These are phyloP conservation scores for Martiniozyma asiatica DNA, from an alignment of 1,139 yeast genomes.

Conservation along the genomic window DNA sequence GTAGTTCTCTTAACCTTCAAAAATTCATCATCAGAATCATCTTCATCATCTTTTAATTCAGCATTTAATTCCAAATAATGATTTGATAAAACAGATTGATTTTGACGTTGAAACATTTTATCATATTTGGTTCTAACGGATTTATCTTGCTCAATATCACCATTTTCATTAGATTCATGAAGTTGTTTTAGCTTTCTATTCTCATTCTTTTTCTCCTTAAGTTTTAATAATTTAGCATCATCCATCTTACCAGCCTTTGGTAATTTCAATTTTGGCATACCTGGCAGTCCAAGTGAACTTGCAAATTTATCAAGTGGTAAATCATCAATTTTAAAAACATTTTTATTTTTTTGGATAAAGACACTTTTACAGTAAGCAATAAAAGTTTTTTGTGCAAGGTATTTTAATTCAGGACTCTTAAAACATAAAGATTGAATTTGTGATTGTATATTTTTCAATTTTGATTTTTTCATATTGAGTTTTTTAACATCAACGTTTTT, in stretches of 20 bases:
- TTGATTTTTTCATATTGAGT: conserved; percentile 65
- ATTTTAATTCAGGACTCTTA: conserved; percentile 83
- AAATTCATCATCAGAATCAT: conserved; percentile 57
- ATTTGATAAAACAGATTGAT: conserved; percentile 84
- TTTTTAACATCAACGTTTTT: conserved; percentile 61
- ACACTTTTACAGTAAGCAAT: conserved; percentile 81
- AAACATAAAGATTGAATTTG: conserved; percentile 86
- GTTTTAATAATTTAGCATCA: conserved; percentile 27
- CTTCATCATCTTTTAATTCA: conserved; percentile 29
- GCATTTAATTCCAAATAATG: conserved; percentile 67
- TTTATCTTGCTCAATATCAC: conserved; percentile 35
- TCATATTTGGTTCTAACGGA: conserved; percentile 81
- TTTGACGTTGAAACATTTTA: conserved; percentile 89
- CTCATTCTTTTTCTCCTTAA: conserved; percentile 70
- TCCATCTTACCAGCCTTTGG: conserved; percentile 27
- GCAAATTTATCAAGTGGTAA: conserved; percentile 80
- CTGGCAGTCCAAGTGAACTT: conserved; percentile 81
- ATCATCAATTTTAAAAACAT: conserved; percentile 63
- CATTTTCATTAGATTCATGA: conserved; percentile 53
- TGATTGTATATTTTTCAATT: conserved; percentile 66
- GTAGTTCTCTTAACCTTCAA: conserved; percentile 68
- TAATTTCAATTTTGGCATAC: conserved; percentile 83
- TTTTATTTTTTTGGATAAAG: conserved; percentile 78
- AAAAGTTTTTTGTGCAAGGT: conserved; percentile 91
- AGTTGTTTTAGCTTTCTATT: conserved; percentile 56